Conservation (phyloP, 306 rosid species). For the Citrullus mucosospermus region DNA sequence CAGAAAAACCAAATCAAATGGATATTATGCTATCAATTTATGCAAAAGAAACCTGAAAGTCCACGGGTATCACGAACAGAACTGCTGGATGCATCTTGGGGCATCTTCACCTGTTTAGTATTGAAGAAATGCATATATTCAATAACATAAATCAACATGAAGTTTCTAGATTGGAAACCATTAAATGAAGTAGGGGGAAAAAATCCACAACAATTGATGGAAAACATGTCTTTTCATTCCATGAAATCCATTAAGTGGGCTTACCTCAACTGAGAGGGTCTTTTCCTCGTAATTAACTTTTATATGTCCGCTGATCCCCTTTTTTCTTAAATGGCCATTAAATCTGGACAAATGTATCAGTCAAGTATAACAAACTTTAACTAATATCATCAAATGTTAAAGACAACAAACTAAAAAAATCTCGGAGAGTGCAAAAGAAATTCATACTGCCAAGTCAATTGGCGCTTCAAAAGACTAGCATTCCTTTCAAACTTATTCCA, state of each 20-base stretch:
- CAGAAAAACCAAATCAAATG: not conserved
- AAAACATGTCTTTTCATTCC: not conserved
- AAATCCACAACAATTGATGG: not conserved
- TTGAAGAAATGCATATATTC: constrained; percentile 3
- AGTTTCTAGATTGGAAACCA: not conserved
- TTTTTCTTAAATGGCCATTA: constrained; percentile 64
- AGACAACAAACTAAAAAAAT: not conserved
- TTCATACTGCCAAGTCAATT: constrained; percentile 78
- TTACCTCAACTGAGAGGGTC: constrained; percentile 77
- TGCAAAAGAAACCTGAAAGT: constrained; percentile 55
- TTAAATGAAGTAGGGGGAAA: not conserved
- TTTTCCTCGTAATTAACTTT: constrained; percentile 50
- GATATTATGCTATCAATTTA: not conserved
- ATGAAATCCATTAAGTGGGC: not conserved
- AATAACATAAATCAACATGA: not conserved
- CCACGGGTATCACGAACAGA: constrained; percentile 74
- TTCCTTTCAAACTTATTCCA: constrained; percentile 45
- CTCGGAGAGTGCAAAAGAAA: constrained; percentile 6
- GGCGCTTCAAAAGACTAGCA: constrained; percentile 46
- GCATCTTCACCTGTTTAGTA: constrained; percentile 75
- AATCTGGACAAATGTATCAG: constrained; percentile 34
- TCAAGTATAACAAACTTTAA: not conserved
- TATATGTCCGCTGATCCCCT: constrained; percentile 76
- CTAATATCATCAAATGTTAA: not conserved
- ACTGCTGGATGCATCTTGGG: constrained; percentile 80